Base-by-base conservation (phyloP, 116 monocot species). In the Iris pallida region DNA sequence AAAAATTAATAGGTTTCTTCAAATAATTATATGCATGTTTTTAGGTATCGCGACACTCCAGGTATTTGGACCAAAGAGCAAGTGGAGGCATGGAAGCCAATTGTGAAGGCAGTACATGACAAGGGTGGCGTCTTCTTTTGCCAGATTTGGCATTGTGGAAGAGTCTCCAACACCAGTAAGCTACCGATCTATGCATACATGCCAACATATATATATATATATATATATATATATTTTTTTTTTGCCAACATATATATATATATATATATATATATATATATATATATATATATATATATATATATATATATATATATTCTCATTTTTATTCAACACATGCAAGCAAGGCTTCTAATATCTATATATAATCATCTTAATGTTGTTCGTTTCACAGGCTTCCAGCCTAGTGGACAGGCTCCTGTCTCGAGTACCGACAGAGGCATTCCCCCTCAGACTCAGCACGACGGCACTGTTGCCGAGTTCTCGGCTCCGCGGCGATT, bases 321-420 rank as follows among this genome's bases (percentile, higher is more conserved):
- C 30, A 30, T 30, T 30, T n/a, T 30, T 30, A 30, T 30, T 30
- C 30, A 30, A 30, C 30, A 30, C 30, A 30, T 30, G 30, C 30
- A n/a, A n/a, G n/a, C n/a, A n/a, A n/a, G n/a, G n/a, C n/a, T n/a
- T n/a, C n/a, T n/a, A n/a, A n/a, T n/a, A n/a, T n/a, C n/a, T n/a
- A n/a, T n/a, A n/a, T n/a, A n/a, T n/a, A n/a, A n/a, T n/a, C n/a
- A n/a, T n/a, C n/a, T n/a, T 3, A 61, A 7, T 40, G 61, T 41
- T 42, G 30, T 4, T 1, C 3, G 4, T 8, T 2, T 61, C 4
- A 42, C 4, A 72, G 73, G 30, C 55, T 73, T 45, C 63, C 73
- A 73, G 43, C 73, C 73, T 4, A 73, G 64, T 64, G 73, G 73
- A 18, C 73, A 73, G 64, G 64, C 73, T 16, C 73, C 73, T 12